Evolutionary conservation across 805 yeast genomes (phyloP), one percentile per base, ranked within the genome.

Genomic region (Ogataea neopini): DNA sequence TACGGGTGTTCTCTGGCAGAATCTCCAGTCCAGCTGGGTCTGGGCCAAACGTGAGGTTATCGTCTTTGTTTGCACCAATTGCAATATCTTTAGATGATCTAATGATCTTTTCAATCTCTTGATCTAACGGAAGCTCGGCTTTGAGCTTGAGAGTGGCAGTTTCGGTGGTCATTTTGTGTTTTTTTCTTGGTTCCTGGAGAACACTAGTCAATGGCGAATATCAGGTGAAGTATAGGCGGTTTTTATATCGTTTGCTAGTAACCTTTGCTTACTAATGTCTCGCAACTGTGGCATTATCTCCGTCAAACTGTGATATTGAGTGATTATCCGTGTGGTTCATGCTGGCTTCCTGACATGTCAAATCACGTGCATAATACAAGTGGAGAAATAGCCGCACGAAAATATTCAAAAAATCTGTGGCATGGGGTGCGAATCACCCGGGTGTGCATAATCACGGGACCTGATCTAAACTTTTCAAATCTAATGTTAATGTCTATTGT

Each of bases 1-100:
- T 60, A n/a, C 57, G 49, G 38, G 63, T 49, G 6, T 56, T n/a
- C 29, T 52, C 64, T 39, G 69, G 69, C 28, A 56, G 66, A 60
- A 51, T 51, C 51, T 44, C 59, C 61, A 56, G 41, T 10, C 63
- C 63, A 25, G 49, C 57, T 6, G 52, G 54, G 43, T 56, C 60
- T 4, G 56, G 54, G 13, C 59, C 61, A 41, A 44, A 51, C 22
- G 30, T 43, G 40, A 36, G 37, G 15, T 43, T 44, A 37, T 43
- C 50, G 32, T 37, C 44, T 17, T 42, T 42, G 33, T 48, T 53
- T 35, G 43, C 43, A 8, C 50, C 50, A 36, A 56, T 42, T n/a
- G 45, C 42, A 13, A 55, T 38, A 13, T 39, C 43, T 15, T 50
- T 43, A 13, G 61, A 43, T 10, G 43, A 30, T 36, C 54, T 52